These are phyloP conservation scores for Hypoxylon fragiforme DNA, from an alignment of 495 filamentous ascomycete genomes.

Conservation along the genomic window DNA sequence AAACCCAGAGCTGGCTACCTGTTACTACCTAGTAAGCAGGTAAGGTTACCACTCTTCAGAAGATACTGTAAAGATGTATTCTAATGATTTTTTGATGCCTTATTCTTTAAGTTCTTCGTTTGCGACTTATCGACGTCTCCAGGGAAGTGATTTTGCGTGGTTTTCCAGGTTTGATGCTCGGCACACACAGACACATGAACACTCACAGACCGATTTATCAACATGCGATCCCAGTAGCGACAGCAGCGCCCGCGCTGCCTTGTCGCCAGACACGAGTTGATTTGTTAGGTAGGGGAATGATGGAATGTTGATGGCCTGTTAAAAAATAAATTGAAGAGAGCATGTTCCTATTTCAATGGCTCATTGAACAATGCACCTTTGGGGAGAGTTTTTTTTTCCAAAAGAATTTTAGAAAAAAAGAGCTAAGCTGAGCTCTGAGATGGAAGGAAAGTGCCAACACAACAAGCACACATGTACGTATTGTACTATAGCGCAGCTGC, in stretches of 20 bases:
- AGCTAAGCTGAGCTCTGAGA: neutral
- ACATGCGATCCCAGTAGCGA: constrained; percentile 19
- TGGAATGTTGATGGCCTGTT: constrained; percentile 1
- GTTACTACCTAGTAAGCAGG: too few species aligned
- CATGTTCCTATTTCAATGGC: constrained; percentile 29
- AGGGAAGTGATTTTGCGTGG: too few species aligned
- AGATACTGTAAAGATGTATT: too few species aligned
- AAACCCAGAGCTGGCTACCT: too few species aligned
- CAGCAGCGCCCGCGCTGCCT: constrained; percentile 31
- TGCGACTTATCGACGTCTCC: neutral
- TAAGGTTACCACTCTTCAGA: too few species aligned
- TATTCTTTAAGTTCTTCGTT: too few species aligned
- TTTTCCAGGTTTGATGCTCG: too few species aligned
- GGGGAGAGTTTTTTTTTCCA: neutral
- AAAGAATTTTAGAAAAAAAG: neutral
- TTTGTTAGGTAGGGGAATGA: neutral
- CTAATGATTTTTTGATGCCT: too few species aligned
- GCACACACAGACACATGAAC: constrained; percentile 4
- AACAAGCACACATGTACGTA: too few species aligned
- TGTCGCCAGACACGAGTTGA: constrained; percentile 13
- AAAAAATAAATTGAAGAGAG: constrained; percentile 10
- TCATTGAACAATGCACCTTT: neutral
- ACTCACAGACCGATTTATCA: neutral
- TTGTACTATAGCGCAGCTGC: too few species aligned
- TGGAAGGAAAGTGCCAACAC: too few species aligned